phyloP scores from a whole-genome alignment of 805 yeast species.

The Nakazawaea ishiwadae region DNA sequence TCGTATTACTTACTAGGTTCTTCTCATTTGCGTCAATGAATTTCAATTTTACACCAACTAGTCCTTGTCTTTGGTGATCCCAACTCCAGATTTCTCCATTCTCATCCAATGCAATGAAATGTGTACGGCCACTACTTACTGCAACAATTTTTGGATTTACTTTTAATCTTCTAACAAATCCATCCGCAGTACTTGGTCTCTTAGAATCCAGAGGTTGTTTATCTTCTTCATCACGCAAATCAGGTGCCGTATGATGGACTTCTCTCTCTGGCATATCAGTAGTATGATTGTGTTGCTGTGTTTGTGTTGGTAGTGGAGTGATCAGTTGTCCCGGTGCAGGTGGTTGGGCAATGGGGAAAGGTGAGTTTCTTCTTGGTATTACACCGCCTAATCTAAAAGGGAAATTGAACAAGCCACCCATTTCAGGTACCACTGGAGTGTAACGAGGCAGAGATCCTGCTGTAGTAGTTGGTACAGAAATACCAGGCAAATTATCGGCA shows the following conservation, averaged over 20 bases:
- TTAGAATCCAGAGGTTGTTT: slow-evolving; percentile 11
- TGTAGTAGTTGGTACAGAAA: not conserved
- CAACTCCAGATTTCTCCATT: slow-evolving; percentile 50
- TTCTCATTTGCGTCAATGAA: slow-evolving; percentile 27
- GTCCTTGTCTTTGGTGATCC: slow-evolving; percentile 40
- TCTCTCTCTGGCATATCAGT: slow-evolving; percentile 2
- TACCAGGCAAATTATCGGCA: slow-evolving; percentile 22
- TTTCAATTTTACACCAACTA: slow-evolving; percentile 37
- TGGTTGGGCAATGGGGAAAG: slow-evolving; percentile 5
- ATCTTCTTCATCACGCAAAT: slow-evolving; percentile 13
- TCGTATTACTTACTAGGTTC: slow-evolving; percentile 10
- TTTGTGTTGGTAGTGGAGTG: not conserved
- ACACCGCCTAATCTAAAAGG: slow-evolving; percentile 2
- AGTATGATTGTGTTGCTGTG: no score
- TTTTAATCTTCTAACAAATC: slow-evolving; percentile 8
- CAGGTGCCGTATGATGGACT: slow-evolving; percentile 4
- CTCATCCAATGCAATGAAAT: slow-evolving; percentile 55
- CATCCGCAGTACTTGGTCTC: slow-evolving; percentile 18
- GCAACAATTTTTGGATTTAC: slow-evolving; percentile 23
- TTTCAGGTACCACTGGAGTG: not conserved
- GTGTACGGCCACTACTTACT: slow-evolving; percentile 60
- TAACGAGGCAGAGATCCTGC: not conserved
- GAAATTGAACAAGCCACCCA: not conserved
- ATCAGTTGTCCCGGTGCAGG: slow-evolving; percentile 6
- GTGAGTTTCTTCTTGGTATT: not conserved